A percentile compares a stretch with the other conserved stretches of the same genome.
Evolutionary conservation across 2,329 filamentous ascomycete species (phyloP).

Genomic region (Phialophora chinensis): DNA sequence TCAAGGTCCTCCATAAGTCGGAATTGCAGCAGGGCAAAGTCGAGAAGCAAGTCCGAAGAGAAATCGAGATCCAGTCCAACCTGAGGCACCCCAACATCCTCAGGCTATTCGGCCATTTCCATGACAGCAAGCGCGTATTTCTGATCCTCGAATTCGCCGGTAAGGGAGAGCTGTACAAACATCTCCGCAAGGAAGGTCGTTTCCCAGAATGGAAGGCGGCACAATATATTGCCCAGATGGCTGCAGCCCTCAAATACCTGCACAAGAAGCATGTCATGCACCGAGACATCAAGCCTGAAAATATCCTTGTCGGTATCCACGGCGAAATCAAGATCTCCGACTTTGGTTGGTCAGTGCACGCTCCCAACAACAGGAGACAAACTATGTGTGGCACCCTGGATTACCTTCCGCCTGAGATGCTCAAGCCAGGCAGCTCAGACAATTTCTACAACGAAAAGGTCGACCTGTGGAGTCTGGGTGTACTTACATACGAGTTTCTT

Average conservation of each 20-base stretch:
- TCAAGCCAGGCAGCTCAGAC: conserved; percentile 77
- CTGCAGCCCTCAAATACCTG: conserved; percentile 84
- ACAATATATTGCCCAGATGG: conserved; percentile 88
- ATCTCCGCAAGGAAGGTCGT: conserved; percentile 75
- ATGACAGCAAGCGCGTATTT: conserved; percentile 86
- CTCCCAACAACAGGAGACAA: conserved; percentile 88
- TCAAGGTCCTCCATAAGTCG: conserved; percentile 85
- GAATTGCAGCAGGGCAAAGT: conserved; percentile 80
- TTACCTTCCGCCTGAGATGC: conserved; percentile 98
- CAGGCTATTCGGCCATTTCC: conserved; percentile 84
- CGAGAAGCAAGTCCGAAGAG: conserved; percentile 84
- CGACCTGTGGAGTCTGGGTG: conserved; percentile 93
- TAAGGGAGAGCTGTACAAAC: conserved; percentile 87
- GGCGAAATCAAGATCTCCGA: conserved; percentile 99
- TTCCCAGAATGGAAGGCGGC: conserved; percentile 88
- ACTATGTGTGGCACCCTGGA: conserved; percentile 98
- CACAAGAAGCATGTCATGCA: conserved; percentile 98
- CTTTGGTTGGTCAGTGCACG: conserved; percentile 98
- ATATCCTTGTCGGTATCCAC: conserved; percentile 93
- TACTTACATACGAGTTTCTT: conserved; percentile 94
- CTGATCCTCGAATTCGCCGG: conserved; percentile 86
- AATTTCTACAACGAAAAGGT: conserved; percentile 96
- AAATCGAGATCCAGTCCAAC: conserved; percentile 90
- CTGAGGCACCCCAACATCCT: conserved; percentile 85
- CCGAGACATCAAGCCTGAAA: conserved; percentile 96